Evolutionary conservation across 23 red algal genomes (phyloP), one percentile per base, ranked within the genome.

Genomic region (Cyanidioschyzon merolae): DNA sequence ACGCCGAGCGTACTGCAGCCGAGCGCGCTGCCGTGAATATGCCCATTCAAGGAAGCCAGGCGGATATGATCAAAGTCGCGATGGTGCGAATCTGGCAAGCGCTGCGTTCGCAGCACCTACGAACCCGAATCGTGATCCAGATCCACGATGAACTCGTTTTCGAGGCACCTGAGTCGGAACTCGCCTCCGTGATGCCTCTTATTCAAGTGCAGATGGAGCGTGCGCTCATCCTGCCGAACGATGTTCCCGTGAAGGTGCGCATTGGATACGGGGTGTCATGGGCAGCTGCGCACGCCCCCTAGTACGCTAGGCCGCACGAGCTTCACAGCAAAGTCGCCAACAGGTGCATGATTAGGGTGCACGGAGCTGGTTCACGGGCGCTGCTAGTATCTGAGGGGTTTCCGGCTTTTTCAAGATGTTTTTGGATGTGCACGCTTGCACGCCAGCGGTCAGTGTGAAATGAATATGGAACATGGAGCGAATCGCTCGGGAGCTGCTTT

Each of bases 31-130:
- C 80, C 7, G 45, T 84, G 38, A 88, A 89, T 57, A 85, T 80
- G 85, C 85, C 85, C 39, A 88, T 93, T 40, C 85, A 93, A 57
- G 90, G 84, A 39, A 93, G 79, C 16, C 85, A 83, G 57, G 84
- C 90, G 37, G 90, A 93, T 79, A 79, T 93, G 57, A 85, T 93
- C 0, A 93, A 88, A 29, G 39, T 75, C 0, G 85, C 80, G 17
- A 84, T 93, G 82, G 15, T 85, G 1, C 50, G 82, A 16, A 78
- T 93, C 1, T 21, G 32, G 1, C 16, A 78, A 0, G 67, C 41
- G 1, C 50, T 87, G 34, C 24, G 34, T 29, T 68, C 18, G 25
- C 50, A 34, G 32, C 36, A 74, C 29, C 36, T 38, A 0, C 37
- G 7, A 0, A 59, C 41, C 1, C 17, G 68, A 1, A 32, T 88